These are phyloP conservation scores for Massariosphaeria phaeospora DNA, from an alignment of 495 filamentous ascomycete genomes.

Conservation along the genomic window DNA sequence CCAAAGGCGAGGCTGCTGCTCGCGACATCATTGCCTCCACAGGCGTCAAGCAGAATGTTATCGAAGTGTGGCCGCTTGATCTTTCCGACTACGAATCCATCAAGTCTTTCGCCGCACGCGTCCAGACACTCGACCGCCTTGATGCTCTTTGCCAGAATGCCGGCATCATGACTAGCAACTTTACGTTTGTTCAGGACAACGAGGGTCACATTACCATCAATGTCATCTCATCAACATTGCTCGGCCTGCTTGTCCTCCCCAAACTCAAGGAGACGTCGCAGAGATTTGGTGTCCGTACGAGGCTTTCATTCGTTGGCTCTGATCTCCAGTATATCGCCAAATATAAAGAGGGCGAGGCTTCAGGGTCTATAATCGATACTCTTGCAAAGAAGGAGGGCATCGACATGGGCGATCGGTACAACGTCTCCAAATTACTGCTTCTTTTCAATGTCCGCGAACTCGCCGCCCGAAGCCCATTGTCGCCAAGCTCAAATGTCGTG, in stretches of 20 bases:
- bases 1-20: constrained; percentile 46
- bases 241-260: constrained; percentile 44
- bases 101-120: constrained; percentile 45
- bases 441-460: neutral
- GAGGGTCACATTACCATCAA: constrained; percentile 53
- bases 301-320: constrained; percentile 31
- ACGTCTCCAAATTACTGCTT: constrained; percentile 2
- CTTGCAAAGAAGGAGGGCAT: constrained; percentile 32
- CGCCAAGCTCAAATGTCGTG: constrained; percentile 32
- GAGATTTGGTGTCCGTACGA: constrained; percentile 25
- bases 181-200: constrained; percentile 39
- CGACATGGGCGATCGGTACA: constrained; percentile 36
- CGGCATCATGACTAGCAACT: constrained; percentile 39
- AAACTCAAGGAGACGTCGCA: constrained; percentile 35
- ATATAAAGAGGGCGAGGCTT: constrained; percentile 26
- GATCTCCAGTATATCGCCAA: constrained; percentile 34
- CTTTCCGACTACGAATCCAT: constrained; percentile 51
- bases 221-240: constrained; percentile 46
- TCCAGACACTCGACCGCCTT: constrained; percentile 40
- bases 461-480: constrained; percentile 26
- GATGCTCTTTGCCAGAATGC: constrained; percentile 49
- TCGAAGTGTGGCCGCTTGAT: constrained; percentile 53
- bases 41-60: constrained; percentile 36
- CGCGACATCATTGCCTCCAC: constrained; percentile 45
- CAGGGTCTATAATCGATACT: constrained; percentile 25